Evolutionary conservation across 352 stramenopile species (phyloP).

Genomic region (Globisporangium uncinulatum): DNA sequence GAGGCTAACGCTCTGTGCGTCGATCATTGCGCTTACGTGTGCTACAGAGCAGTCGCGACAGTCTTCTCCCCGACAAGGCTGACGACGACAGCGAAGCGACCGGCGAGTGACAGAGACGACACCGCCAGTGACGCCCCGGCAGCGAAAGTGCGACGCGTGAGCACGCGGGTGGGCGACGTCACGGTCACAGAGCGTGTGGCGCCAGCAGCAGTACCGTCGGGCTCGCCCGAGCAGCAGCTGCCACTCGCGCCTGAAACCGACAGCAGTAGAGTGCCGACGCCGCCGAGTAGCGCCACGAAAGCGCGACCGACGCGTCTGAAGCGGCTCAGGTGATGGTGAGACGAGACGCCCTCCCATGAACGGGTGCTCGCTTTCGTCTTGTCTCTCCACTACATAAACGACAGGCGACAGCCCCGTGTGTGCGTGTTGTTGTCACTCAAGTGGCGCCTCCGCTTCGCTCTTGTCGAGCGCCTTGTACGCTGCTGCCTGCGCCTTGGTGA

Average conservation of each 20-base stretch:
- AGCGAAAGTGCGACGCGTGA: conserved; percentile 14
- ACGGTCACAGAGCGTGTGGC: conserved; percentile 8
- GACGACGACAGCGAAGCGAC: background rate
- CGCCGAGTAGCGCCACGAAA: conserved; percentile 7
- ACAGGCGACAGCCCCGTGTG: too few species aligned
- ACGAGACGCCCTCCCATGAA: background rate
- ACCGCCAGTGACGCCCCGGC: background rate
- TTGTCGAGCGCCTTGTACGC: conserved; percentile 16
- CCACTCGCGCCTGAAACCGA: background rate
- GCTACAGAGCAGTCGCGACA: conserved; percentile 6
- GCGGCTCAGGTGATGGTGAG: conserved; percentile 12
- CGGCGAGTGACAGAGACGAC: background rate
- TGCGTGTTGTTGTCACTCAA: too few species aligned
- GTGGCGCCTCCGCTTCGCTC: background rate
- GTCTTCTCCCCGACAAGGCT: background rate
- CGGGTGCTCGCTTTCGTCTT: background rate
- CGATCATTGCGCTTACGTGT: background rate
- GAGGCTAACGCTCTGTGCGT: background rate
- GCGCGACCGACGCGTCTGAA: conserved; percentile 16
- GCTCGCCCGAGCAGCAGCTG: background rate
- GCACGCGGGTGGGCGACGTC: conserved; percentile 9
- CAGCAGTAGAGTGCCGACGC: background rate
- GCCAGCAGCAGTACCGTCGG: background rate
- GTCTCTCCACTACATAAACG: too few species aligned
- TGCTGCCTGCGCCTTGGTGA: conserved; percentile 27